Evolutionary conservation across 2,329 filamentous ascomycete genomes (phyloP), one percentile per base, ranked within the genome.

Genomic region (Ascochyta pisi): DNA sequence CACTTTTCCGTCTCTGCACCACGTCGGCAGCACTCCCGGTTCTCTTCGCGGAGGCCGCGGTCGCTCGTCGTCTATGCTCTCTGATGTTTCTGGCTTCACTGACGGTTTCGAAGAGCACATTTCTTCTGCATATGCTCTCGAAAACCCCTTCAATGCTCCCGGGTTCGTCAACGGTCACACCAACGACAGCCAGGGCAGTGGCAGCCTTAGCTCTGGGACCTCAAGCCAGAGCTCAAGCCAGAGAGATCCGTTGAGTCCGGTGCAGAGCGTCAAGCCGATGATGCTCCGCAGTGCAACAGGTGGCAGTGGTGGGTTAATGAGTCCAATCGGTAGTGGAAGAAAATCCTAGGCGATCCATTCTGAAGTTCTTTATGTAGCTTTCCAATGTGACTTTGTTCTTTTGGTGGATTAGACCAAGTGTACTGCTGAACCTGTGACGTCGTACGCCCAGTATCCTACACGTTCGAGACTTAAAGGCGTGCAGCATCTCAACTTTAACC

Each of bases 41-140:
- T 74, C 71, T 27, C 51, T 73, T 16, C 73, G 70, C 12, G 69
- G 69, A n/a, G 74, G 69, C 27, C 78, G 81, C 26, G 80, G 78
- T 43, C 78, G 81, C 44, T 82, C 80, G 44, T 81, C 78, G 6
- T 82, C 80, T 0, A 82, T 83, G 79, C 78, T 83, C 37, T 82
- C 80, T 45, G 79, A 80, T 60, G 76, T 80, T 61, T 81, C 78
- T 40, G 80, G 79, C 53, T 82, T 82, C 67, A 82, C 80, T 16
- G 81, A 83, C 35, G 72, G 74, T 51, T 74, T 76, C 53, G 76
- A 78, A 44, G 71, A 78, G 29, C 63, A 63, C 23, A 52, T 60
- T 2, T 71, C 69, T 12, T 68, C 68, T 8, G 58, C 49, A 5
- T 61, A 70, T 31, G 52, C 64, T 42, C 69, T 73, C 35, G 65